Evolutionary conservation across 345 rosid genomes (phyloP).

Genomic region (Streptanthus diversifolius): DNA sequence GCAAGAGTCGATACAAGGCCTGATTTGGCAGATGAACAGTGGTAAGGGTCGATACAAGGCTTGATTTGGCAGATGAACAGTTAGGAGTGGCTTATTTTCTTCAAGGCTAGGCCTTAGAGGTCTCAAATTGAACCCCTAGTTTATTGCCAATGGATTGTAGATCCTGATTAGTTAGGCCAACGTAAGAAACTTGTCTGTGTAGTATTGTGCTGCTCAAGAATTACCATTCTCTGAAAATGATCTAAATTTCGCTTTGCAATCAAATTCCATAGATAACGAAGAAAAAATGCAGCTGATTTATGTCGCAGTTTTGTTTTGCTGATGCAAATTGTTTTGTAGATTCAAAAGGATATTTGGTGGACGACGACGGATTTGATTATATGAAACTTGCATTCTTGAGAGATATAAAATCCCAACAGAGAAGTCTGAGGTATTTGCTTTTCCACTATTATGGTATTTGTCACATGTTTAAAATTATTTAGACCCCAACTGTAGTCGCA

Average conservation of each 20-base stretch:
- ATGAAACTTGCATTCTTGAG: constrained; percentile 93
- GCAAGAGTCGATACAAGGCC: background rate
- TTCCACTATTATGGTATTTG: background rate
- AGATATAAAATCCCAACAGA: constrained; percentile 92
- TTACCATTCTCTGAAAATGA: background rate
- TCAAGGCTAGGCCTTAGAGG: background rate
- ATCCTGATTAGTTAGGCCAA: background rate
- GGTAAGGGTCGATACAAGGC: background rate
- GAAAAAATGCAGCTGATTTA: background rate
- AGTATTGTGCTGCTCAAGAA: background rate
- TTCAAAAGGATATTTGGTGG: constrained; percentile 94
- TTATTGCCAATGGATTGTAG: background rate
- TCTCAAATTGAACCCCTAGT: background rate
- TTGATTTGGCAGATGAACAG: background rate
- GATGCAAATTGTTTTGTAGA: constrained; percentile 45
- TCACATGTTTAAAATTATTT: background rate
- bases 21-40: background rate
- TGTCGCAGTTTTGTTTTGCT: constrained; percentile 12
- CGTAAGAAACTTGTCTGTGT: background rate
- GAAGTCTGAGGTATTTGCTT: constrained; percentile 70
- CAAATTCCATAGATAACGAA: background rate
- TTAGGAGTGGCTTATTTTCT: background rate
- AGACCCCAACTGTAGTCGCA: constrained; percentile 4
- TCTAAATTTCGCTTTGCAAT: background rate
- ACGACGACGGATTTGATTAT: constrained; percentile 96